phyloP scores from a whole-genome alignment of 495 filamentous ascomycete species.

The Thozetella sp. region DNA sequence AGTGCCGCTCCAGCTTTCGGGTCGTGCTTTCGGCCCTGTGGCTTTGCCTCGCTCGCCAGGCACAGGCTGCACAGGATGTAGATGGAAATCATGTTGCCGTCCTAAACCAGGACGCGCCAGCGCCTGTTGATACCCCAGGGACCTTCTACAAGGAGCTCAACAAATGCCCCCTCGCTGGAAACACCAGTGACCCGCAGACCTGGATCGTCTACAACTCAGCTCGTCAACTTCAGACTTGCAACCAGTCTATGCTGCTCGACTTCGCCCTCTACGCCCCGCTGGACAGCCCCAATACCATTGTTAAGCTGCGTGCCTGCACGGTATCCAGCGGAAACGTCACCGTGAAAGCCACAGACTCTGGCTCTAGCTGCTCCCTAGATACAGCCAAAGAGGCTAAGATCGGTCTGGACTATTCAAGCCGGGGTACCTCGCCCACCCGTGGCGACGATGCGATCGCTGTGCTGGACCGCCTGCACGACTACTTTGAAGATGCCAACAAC shows the following conservation, averaged over 20 bases:
- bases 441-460: neutral
- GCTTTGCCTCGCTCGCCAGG: neutral
- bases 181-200: neutral
- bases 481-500: neutral
- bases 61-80: neutral
- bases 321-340: neutral
- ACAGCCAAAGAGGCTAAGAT: too few species aligned
- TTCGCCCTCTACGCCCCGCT: conserved; percentile 17
- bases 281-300: conserved; percentile 6
- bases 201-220: conserved; percentile 19
- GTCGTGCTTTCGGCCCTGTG: neutral
- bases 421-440: too few species aligned
- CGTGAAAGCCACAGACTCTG: neutral
- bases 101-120: neutral
- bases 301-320: conserved; percentile 16
- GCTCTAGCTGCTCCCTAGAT: too few species aligned
- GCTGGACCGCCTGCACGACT: neutral
- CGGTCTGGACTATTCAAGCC: too few species aligned
- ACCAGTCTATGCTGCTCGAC: conserved; percentile 17
- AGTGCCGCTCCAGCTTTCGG: neutral
- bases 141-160: neutral
- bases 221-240: conserved; percentile 11
- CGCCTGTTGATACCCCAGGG: neutral
- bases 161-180: neutral
- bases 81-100: neutral